Evolutionary conservation across 108 stramenopile genomes (phyloP).

Genomic region (Fragilariopsis cylindrus): DNA sequence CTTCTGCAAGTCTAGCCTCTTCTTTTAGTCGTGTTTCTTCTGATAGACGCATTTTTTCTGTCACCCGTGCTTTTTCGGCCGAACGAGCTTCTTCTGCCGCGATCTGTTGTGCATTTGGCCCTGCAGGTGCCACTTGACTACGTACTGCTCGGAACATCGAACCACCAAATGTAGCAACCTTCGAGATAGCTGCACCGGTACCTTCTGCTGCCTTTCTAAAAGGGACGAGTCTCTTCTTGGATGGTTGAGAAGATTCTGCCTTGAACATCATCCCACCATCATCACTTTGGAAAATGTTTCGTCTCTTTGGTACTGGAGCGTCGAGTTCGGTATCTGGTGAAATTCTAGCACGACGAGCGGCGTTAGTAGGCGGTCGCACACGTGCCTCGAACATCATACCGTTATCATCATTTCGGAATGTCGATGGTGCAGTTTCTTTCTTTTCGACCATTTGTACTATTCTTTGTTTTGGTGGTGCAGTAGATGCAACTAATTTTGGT

Average conservation of each 20-base stretch:
- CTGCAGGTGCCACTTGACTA: background rate
- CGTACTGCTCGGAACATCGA: conserved; percentile 9
- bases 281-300: background rate
- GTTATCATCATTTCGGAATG: background rate
- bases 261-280: background rate
- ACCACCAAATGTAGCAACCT: background rate
- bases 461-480: background rate
- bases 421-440: background rate
- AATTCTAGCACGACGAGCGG: too few relatives aligned
- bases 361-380: too few relatives aligned
- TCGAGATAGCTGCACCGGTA: background rate
- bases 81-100: conserved; percentile 4
- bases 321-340: background rate
- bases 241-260: background rate
- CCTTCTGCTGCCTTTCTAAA: background rate
- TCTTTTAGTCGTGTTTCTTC: conserved; percentile 4
- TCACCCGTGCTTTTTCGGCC: conserved; percentile 6
- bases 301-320: background rate
- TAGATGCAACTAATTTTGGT: background rate
- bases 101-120: background rate
- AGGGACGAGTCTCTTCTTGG: background rate
- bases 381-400: conserved; percentile 2
- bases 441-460: conserved; percentile 1
- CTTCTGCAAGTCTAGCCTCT: background rate
- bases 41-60: background rate